These are phyloP conservation scores for Pyricularia pennisetigena DNA, from an alignment of 2,329 filamentous ascomycete genomes.

Conservation along the genomic window DNA sequence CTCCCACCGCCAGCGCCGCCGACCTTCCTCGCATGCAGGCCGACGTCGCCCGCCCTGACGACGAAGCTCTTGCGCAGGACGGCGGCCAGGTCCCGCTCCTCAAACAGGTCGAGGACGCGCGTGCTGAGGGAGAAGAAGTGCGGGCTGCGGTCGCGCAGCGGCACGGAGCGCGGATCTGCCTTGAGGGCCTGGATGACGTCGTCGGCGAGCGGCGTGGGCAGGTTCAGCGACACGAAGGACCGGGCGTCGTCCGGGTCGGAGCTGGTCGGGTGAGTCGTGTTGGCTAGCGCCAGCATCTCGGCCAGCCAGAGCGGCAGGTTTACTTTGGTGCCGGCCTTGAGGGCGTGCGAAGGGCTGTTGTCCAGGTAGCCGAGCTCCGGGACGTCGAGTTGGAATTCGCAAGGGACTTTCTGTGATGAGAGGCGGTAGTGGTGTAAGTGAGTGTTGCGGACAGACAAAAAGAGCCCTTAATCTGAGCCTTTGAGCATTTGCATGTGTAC, in stretches of 20 bases:
- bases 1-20: conserved; percentile 44
- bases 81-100: conserved; percentile 67
- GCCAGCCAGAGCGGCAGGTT: conserved; percentile 88
- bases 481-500: conserved; percentile 26
- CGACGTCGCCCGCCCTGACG: conserved; percentile 68
- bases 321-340: conserved; percentile 73
- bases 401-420: conserved; percentile 73
- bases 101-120: conserved; percentile 81
- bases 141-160: conserved; percentile 70
- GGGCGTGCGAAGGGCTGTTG: conserved; percentile 59
- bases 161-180: conserved; percentile 78
- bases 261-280: conserved; percentile 18
- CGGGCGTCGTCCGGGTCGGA: conserved; percentile 10
- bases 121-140: conserved; percentile 85
- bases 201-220: conserved; percentile 66
- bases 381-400: conserved; percentile 86
- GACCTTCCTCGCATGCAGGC: conserved; percentile 80
- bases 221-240: conserved; percentile 68
- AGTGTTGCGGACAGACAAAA: no score
- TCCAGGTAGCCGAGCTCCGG: conserved; percentile 83
- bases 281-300: conserved; percentile 77
- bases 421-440: conserved; percentile 6
- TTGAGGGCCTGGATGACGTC: conserved; percentile 83
- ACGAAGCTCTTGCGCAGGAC: conserved; percentile 74
- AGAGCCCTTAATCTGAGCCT: neutral